Conservation (phyloP, 2,329 filamentous ascomycete genomes). For the Beauveria asiatica region DNA sequence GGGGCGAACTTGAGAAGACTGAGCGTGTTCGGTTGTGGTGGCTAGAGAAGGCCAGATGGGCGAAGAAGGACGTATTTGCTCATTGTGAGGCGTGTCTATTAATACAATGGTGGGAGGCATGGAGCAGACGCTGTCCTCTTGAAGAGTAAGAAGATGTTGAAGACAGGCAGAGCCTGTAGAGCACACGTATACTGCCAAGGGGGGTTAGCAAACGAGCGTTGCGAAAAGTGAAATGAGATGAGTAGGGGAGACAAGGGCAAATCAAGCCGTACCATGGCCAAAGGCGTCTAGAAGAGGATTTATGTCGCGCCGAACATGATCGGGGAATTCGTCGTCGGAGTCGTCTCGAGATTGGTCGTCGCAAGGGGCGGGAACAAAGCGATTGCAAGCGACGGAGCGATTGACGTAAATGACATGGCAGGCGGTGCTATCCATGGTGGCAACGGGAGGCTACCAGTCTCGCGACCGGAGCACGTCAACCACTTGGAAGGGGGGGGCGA, state of each 20-base stretch:
- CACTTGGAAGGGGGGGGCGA: constrained; percentile 22
- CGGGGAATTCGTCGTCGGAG: constrained; percentile 22
- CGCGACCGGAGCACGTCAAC: constrained; percentile 50
- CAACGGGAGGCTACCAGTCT: constrained; percentile 50
- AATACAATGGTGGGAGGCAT: constrained; percentile 49
- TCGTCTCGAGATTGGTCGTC: constrained; percentile 12
- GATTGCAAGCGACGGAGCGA: constrained; percentile 40
- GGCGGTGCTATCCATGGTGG: constrained; percentile 48
- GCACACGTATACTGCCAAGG: constrained; percentile 42
- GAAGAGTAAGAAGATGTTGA: constrained; percentile 42
- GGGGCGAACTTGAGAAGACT: constrained; percentile 31
- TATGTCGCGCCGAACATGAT: constrained; percentile 37
- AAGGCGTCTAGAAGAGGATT: constrained; percentile 45
- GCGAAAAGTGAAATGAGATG: not conserved
- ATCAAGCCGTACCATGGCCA: constrained; percentile 38
- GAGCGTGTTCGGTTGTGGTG: constrained; percentile 30
- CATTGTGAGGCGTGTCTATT: constrained; percentile 47
- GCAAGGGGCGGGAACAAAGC: constrained; percentile 28
- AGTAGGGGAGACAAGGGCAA: constrained; percentile 11
- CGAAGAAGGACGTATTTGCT: constrained; percentile 24
- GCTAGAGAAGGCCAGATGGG: constrained; percentile 20
- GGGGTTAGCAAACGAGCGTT: constrained; percentile 12
- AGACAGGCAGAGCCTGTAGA: constrained; percentile 45
- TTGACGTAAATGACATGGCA: constrained; percentile 55
- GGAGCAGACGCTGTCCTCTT: constrained; percentile 43